Evolutionary conservation across 306 rosid genomes (phyloP).

Genomic region (Rubus parviflorus): DNA sequence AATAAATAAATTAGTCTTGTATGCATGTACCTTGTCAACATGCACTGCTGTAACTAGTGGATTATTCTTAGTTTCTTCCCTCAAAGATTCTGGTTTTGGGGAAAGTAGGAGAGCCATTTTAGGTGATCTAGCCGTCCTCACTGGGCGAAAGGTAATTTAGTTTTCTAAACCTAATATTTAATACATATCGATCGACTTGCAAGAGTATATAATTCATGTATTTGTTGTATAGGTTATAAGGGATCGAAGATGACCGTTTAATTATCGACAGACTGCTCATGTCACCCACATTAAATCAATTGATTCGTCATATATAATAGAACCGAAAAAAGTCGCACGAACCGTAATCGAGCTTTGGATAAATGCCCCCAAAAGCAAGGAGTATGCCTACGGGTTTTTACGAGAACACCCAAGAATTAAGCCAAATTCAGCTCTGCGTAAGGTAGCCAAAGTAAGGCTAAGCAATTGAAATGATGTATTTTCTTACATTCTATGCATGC

Average conservation of each 20-base stretch:
- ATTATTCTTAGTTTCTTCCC: conserved; percentile 65
- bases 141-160: conserved; percentile 84
- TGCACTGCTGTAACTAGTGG: conserved; percentile 17
- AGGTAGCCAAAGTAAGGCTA: no score
- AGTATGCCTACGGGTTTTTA: no score
- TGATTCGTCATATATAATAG: no score
- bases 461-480: no score
- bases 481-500: no score
- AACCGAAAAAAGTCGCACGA: no score
- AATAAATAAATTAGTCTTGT: no score
- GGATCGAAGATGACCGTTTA: conserved; percentile 70
- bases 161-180: conserved; percentile 1
- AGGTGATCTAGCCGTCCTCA: conserved; percentile 76
- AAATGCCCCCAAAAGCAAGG: no score
- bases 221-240: conserved; percentile 54
- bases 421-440: no score
- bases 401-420: no score
- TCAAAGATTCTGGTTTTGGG: conserved; percentile 97
- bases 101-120: conserved; percentile 76
- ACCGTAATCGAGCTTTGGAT: no score
- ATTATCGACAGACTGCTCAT: conserved; percentile 78
- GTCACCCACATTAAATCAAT: no score
- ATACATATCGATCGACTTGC: neutral
- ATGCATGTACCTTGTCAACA: conserved; percentile 21
- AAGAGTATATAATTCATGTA: neutral